phyloP scores from a whole-genome alignment of 768 basidiomycete genomes.

The Tylopilus vinaceipallidus region DNA sequence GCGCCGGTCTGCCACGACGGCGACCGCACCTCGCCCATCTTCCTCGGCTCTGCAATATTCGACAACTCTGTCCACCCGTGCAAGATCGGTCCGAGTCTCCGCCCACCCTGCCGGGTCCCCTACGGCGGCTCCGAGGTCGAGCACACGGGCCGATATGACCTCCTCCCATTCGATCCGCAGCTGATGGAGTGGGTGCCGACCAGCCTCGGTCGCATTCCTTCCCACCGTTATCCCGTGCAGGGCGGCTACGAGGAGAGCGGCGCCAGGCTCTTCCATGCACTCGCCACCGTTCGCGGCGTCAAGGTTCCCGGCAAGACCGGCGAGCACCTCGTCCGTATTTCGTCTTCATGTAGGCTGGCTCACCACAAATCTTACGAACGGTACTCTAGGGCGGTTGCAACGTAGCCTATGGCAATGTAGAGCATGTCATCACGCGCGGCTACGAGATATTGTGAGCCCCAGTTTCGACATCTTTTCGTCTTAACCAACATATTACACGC shows the following conservation, averaged over 20 bases:
- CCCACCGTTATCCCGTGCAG: conserved; percentile 57
- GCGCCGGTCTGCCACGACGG: conserved; percentile 54
- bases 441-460: conserved; percentile 46
- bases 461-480: not conserved
- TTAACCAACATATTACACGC: not conserved
- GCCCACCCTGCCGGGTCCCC: conserved; percentile 51
- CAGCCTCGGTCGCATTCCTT: conserved; percentile 57
- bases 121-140: conserved; percentile 60
- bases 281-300: conserved; percentile 48
- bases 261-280: conserved; percentile 64
- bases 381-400: conserved; percentile 39
- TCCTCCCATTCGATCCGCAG: conserved; percentile 63
- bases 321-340: conserved; percentile 56
- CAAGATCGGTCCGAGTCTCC: conserved; percentile 69
- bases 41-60: conserved; percentile 72
- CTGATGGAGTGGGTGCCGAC: conserved; percentile 78
- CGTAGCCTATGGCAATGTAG: conserved; percentile 38
- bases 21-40: conserved; percentile 59
- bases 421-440: conserved; percentile 36
- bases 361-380: not conserved
- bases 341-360: not conserved
- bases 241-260: conserved; percentile 77
- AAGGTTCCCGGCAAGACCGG: conserved; percentile 75
- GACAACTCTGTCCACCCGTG: conserved; percentile 73
- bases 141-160: conserved; percentile 68